These are phyloP conservation scores for Coemansia sp. DNA, from an alignment of 371 early-diverging fungal genomes.

Conservation along the genomic window DNA sequence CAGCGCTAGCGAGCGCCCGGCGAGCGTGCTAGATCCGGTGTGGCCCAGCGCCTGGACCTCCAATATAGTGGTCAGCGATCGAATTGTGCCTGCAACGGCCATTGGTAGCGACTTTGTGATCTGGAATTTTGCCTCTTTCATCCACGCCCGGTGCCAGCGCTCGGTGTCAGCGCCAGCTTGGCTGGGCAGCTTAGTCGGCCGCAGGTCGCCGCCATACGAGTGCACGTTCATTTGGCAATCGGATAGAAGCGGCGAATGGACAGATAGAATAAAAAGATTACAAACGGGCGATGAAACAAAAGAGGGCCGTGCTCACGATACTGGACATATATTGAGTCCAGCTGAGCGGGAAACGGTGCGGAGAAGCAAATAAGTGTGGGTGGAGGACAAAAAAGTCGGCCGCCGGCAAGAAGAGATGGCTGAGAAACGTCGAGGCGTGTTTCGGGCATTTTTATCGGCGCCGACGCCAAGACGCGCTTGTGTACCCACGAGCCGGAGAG, in stretches of 20 bases:
- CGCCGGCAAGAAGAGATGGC: neutral
- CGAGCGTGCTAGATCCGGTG: slow-evolving; percentile 33
- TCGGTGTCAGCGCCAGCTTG: neutral
- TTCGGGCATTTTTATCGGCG: too few relatives aligned
- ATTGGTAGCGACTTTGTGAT: slow-evolving; percentile 39
- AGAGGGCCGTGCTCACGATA: neutral
- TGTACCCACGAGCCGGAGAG: too few relatives aligned
- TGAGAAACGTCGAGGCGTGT: too few relatives aligned
- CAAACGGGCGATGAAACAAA: neutral
- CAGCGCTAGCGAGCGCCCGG: slow-evolving; percentile 41
- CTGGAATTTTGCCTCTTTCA: slow-evolving; percentile 26
- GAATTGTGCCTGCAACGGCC: slow-evolving; percentile 34
- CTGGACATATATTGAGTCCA: slow-evolving; percentile 2
- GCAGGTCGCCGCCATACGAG: neutral
- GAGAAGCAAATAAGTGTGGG: neutral
- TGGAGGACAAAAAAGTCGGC: neutral
- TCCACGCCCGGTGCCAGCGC: slow-evolving; percentile 13
- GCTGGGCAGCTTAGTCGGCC: neutral
- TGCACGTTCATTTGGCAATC: neutral
- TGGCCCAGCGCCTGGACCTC: slow-evolving; percentile 45
- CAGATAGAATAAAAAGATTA: neutral
- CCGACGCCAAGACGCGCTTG: too few relatives aligned
- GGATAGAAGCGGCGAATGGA: neutral
- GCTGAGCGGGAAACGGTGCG: neutral
- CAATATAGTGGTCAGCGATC: slow-evolving; percentile 36